Base-by-base conservation (phyloP, 139 green algal species). In the Ostreobium quekettii region DNA sequence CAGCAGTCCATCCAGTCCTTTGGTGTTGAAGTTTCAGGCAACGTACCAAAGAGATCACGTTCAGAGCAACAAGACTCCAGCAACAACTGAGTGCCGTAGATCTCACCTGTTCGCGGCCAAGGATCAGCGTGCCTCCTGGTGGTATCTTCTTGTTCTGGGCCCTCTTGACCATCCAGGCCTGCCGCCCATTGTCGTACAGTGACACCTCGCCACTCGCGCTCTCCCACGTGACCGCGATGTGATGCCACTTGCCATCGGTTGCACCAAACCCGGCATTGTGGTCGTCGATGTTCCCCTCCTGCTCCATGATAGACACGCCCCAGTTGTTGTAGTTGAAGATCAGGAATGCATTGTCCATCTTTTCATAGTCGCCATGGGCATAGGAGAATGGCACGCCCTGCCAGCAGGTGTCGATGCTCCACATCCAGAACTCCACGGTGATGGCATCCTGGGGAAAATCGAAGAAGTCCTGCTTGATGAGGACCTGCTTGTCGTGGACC, bases 351-450 rank as follows among this genome's bases (percentile, higher is more conserved):
- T 96, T 96, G 80, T 96, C 89, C 31, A 57, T 58, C 28, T 84
- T 47, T 38, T 78, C 68, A 68, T 93, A 92, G 19, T 74, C 62
- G 29, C 85, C 85, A 24, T 68, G 39, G 0, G 85, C 84, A 60
- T 91, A 91, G 60, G 53, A 78, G 73, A 91, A 89, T 15, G 82
- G 82, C 64, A 84, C 81, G 1, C 85, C 85, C 2, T 78, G 71
- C 2, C 78, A 47, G 76, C 84, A 90, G 24, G 71, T 77, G 68
- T 88, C 82, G 30, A 75, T 71, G 28, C 64, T 82, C 57, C 66
- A 73, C 89, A 96, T 95, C 89, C 87, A 96, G 63, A 96, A 93
- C 82, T 96, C 89, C 35, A 96, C 72, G 1, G 89, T 96, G 32
- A 96, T 53, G 4, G 78, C 78, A 35, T 75, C 66, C 29, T 71